Evolutionary conservation across 1,139 yeast species (phyloP), one percentile per base, ranked within the genome.

Genomic region (Scheffersomyces segobiensis): DNA sequence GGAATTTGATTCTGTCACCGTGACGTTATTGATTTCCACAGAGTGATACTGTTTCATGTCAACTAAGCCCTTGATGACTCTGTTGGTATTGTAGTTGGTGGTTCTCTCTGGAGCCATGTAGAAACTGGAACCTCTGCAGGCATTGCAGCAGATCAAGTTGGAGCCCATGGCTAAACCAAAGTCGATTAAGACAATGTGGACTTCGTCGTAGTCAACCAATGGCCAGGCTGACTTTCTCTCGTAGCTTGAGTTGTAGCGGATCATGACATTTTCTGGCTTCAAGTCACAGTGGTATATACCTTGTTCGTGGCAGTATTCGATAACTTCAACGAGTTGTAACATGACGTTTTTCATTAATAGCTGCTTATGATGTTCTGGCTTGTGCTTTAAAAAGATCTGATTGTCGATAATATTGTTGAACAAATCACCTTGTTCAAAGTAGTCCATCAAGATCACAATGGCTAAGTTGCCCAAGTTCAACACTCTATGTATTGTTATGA

Each of bases 101-200:
- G 89, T 79, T 69, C 96, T 80, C 73, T 92, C 97, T 6, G 98
- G 98, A 0, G 97, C 91, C 97, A 93, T 93, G 75, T 93, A 93
- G 72, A 90, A 93, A 46, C 91, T 84, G 5, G 96, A 88, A 0
- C 98, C 98, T 60, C 97, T 84, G 62, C 97, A 92, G 50, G 88
- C 86, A 66, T 89, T 90, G 61, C 91, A 86, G 57, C 88, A 84
- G 56, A 89, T 84, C 58, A 75, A 75, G 54, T 81, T 75, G 6
- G 86, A 81, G 59, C 82, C 80, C 62, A 93, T 85, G 18, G 97
- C 92, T 26, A 93, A 79, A 1, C 98, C 98, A 68, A 93, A 93
- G 73, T 93, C 98, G 46, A 95, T 93, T 53, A 93, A 74, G 21
- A 85, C 83, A 46, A 91, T 74, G 52, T 80, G 81, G 24, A 84